These are phyloP conservation scores for Maudiozyma barnettii DNA, from an alignment of 805 yeast species.

Conservation along the genomic window DNA sequence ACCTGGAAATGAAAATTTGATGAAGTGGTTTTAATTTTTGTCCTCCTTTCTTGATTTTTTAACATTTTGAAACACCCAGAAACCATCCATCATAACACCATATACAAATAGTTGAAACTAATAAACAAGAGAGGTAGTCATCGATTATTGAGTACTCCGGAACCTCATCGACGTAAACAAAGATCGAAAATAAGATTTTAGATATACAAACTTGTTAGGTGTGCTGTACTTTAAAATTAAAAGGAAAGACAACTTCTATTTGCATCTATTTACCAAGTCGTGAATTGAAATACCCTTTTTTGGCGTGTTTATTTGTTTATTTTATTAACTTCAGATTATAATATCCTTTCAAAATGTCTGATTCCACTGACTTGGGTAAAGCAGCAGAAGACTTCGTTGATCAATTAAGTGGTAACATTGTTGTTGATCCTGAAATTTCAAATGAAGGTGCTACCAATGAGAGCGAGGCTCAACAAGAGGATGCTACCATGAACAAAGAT, in stretches of 20 bases:
- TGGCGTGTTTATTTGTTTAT: no score
- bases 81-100: conserved; percentile 5
- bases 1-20: no score
- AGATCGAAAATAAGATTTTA: no score
- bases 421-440: neutral
- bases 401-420: conserved; percentile 1
- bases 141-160: no score
- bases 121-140: neutral
- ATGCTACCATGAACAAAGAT: neutral
- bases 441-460: neutral
- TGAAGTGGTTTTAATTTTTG: neutral
- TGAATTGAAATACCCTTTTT: no score
- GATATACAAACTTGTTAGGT: no score
- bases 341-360: neutral
- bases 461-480: neutral
- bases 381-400: conserved; percentile 4
- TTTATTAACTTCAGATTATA: no score
- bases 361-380: neutral
- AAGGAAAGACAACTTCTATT: no score
- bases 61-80: conserved; percentile 6
- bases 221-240: no score
- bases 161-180: no score
- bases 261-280: no score
- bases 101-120: conserved; percentile 1
- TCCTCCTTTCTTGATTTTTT: neutral